Conservation (phyloP, 306 rosid genomes). For the Quercus rubra region DNA sequence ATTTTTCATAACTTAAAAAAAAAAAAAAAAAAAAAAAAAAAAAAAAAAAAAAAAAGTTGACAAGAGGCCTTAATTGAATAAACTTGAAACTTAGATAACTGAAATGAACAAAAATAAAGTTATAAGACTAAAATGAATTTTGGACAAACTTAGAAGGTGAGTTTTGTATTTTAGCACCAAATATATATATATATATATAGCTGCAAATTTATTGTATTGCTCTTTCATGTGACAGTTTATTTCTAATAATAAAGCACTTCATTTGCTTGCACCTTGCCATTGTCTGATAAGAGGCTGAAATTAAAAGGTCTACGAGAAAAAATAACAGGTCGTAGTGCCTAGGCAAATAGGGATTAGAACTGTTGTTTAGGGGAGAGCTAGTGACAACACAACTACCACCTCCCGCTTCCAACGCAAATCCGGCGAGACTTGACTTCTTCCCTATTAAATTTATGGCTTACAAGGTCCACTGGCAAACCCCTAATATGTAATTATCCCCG, state of each 20-base stretch:
- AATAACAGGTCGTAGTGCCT: neutral
- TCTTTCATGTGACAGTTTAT: neutral
- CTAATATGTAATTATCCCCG: neutral
- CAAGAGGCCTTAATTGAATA: too few relatives aligned
- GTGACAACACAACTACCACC: neutral
- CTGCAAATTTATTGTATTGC: neutral
- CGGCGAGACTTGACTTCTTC: neutral
- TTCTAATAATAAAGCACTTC: neutral
- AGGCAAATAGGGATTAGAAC: neutral
- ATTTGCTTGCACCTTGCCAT: neutral
- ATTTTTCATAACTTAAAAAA: too few relatives aligned
- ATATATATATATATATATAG: too few relatives aligned
- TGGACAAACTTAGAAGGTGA: too few relatives aligned
- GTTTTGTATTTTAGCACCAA: too few relatives aligned
- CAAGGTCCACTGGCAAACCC: neutral
- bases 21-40: too few relatives aligned
- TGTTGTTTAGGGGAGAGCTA: neutral
- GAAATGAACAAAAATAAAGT: too few relatives aligned
- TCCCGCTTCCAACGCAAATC: neutral
- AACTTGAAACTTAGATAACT: too few relatives aligned
- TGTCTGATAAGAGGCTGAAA: neutral
- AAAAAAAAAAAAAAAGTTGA: too few relatives aligned
- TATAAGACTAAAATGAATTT: too few relatives aligned
- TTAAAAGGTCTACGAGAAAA: neutral
- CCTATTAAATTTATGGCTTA: neutral